These are phyloP conservation scores for Xylaria sp. DNA, from an alignment of 2,329 filamentous ascomycete genomes.

Conservation along the genomic window DNA sequence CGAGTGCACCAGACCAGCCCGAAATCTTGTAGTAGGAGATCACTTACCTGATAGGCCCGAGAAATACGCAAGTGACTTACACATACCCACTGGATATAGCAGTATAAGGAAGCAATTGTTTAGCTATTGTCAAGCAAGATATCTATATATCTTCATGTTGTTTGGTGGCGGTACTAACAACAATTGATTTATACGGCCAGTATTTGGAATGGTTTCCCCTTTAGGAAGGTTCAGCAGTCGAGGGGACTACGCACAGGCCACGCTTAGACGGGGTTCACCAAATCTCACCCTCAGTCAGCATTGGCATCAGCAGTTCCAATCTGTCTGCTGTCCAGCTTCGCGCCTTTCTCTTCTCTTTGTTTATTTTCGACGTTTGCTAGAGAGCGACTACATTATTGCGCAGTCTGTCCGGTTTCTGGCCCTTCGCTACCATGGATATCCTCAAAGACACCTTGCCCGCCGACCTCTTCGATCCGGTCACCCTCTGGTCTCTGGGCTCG, in stretches of 20 bases:
- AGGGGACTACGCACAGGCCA: conserved; percentile 20
- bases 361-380: background rate
- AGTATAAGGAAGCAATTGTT: too few relatives aligned
- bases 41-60: too few relatives aligned
- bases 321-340: background rate
- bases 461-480: conserved; percentile 65
- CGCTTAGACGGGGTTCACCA: too few relatives aligned
- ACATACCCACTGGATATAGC: too few relatives aligned
- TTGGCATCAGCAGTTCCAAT: background rate
- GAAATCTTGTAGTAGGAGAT: too few relatives aligned
- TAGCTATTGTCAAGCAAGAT: too few relatives aligned
- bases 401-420: background rate
- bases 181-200: too few relatives aligned
- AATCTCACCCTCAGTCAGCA: background rate
- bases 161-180: background rate
- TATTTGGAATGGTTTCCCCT: too few relatives aligned
- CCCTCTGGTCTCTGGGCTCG: conserved; percentile 62
- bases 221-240: conserved; percentile 17
- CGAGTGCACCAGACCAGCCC: too few relatives aligned
- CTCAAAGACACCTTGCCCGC: conserved; percentile 49
- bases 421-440: conserved; percentile 29
- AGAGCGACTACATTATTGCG: background rate
- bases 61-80: too few relatives aligned
- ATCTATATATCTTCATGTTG: background rate
- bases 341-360: background rate